A percentile compares a stretch with the other conserved stretches of the same genome.
phyloP scores from a whole-genome alignment of 805 yeast genomes.

The Saturnispora hagleri region DNA sequence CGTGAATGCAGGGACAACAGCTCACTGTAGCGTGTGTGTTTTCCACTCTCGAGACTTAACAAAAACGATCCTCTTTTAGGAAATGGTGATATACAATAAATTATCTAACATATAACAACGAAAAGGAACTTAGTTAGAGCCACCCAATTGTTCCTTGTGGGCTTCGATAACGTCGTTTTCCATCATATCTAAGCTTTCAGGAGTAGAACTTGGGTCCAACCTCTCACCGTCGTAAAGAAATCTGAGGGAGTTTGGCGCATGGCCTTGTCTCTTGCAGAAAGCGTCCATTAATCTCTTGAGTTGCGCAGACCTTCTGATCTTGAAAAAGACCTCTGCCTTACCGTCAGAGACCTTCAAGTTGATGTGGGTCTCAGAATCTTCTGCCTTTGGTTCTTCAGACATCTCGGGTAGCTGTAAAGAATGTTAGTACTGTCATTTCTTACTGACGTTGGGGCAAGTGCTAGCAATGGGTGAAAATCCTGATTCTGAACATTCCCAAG shows the following conservation, averaged over 20 bases:
- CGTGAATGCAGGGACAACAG: too few relatives aligned
- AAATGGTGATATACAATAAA: conserved; percentile 3
- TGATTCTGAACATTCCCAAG: background rate
- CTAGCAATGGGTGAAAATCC: background rate
- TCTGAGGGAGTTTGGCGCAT: conserved; percentile 70
- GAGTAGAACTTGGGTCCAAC: conserved; percentile 80
- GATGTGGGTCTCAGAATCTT: conserved; percentile 49
- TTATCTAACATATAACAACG: background rate
- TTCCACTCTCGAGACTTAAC: background rate
- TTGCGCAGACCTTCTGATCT: conserved; percentile 87
- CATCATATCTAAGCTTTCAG: conserved; percentile 86
- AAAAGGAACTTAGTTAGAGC: conserved; percentile 19
- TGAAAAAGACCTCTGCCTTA: conserved; percentile 87
- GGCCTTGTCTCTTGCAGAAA: conserved; percentile 96
- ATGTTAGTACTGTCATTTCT: background rate
- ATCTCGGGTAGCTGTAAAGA: conserved; percentile 8
- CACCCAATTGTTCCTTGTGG: conserved; percentile 89
- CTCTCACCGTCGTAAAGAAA: conserved; percentile 92
- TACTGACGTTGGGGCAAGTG: background rate
- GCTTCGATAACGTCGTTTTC: conserved; percentile 97
- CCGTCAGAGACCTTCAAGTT: conserved; percentile 93
- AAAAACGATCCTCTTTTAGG: background rate
- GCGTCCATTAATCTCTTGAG: conserved; percentile 95
- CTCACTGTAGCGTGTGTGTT: too few relatives aligned
- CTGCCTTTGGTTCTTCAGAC: conserved; percentile 42